phyloP scores from a whole-genome alignment of 495 filamentous ascomycete species.

The Thermothielavioides terrestris region DNA sequence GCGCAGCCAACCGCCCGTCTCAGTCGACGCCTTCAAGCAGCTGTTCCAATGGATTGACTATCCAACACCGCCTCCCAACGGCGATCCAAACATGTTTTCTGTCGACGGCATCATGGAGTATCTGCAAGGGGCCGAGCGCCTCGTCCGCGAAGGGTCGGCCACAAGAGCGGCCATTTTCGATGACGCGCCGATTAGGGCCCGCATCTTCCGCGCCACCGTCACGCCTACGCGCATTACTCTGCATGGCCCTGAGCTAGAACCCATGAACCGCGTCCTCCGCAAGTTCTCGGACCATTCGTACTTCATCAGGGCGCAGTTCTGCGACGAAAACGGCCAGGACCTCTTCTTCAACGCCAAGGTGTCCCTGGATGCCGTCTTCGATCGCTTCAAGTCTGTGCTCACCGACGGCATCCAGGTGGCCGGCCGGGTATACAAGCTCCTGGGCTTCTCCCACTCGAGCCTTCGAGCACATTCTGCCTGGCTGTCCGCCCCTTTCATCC shows the following conservation, averaged over 20 bases:
- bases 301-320: conserved; percentile 59
- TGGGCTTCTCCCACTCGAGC: conserved; percentile 78
- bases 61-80: conserved; percentile 33
- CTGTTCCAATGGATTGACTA: conserved; percentile 42
- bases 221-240: conserved; percentile 62
- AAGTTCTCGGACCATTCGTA: conserved; percentile 56
- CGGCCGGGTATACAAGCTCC: conserved; percentile 55
- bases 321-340: conserved; percentile 62
- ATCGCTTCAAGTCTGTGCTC: conserved; percentile 53
- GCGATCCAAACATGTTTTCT: conserved; percentile 37
- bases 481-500: conserved; percentile 63
- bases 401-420: conserved; percentile 51
- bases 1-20: conserved; percentile 20
- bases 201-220: conserved; percentile 53
- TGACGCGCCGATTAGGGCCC: conserved; percentile 21
- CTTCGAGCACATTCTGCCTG: conserved; percentile 59
- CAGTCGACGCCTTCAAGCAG: conserved; percentile 39
- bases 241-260: conserved; percentile 60
- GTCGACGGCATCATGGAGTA: conserved; percentile 33
- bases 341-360: conserved; percentile 49
- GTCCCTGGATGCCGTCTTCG: conserved; percentile 46
- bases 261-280: conserved; percentile 64
- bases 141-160: conserved; percentile 22
- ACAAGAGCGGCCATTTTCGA: conserved; percentile 18
- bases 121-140: conserved; percentile 35